Conservation (phyloP, 2,329 filamentous ascomycete species). For the Colletotrichum simmondsii region DNA sequence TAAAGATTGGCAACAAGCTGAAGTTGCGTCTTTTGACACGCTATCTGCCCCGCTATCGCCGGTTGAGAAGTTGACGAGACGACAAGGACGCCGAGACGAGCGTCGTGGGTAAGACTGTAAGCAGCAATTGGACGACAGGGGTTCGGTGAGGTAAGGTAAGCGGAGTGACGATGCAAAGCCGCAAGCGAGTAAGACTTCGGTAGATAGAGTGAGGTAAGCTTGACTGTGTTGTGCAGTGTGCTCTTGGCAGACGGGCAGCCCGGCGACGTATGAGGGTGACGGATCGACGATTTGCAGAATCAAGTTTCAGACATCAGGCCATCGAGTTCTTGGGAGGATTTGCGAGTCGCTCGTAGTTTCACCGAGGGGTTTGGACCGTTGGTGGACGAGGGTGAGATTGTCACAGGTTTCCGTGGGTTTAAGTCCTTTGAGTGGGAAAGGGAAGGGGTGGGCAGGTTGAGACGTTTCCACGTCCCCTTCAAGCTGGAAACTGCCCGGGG, state of each 20-base stretch:
- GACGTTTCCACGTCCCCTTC: constrained; percentile 25
- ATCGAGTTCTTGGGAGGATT: constrained; percentile 26
- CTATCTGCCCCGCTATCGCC: constrained; percentile 1
- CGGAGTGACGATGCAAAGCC: not conserved
- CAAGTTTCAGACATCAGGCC: constrained; percentile 37
- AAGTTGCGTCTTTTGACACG: constrained; percentile 5
- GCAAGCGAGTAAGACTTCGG: not conserved
- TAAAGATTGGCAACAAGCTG: constrained; percentile 5
- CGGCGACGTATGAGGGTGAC: not conserved
- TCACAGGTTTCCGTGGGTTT: constrained; percentile 11
- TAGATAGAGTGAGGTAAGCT: not conserved
- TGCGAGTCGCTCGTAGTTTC: constrained; percentile 33
- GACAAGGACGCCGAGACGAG: constrained; percentile 9
- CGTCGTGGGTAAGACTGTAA: not conserved
- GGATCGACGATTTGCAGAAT: constrained; percentile 31
- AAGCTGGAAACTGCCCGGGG: constrained; percentile 7
- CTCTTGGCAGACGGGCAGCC: not conserved
- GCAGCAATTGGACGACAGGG: constrained; percentile 21
- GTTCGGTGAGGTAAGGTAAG: not conserved
- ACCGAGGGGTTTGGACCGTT: constrained; percentile 13
- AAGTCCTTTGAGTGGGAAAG: not conserved
- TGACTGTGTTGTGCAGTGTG: not conserved
- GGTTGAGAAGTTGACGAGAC: not conserved
- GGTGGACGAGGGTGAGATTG: constrained; percentile 6
- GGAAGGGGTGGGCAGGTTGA: constrained; percentile 16